Evolutionary conservation across 1,284 basidiomycete species (phyloP).

Genomic region (Cryptococcus neoformans): DNA sequence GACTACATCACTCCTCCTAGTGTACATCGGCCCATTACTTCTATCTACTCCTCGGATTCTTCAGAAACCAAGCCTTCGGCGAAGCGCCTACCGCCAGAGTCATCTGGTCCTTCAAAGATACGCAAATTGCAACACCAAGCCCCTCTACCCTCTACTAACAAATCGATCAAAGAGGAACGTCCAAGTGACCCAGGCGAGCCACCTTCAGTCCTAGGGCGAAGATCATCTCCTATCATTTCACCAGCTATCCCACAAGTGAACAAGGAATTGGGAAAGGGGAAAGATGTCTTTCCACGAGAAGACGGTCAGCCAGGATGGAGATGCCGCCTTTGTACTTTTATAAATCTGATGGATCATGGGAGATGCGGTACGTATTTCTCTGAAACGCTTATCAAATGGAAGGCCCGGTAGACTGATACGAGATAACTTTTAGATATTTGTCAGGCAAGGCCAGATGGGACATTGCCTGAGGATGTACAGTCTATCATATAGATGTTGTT

Average conservation of each 20-base stretch:
- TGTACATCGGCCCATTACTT: too few relatives aligned
- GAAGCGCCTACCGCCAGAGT: neutral
- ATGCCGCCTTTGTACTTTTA: slow-evolving; percentile 33
- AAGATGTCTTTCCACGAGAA: neutral
- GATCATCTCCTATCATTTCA: slow-evolving; percentile 1
- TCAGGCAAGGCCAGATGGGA: slow-evolving; percentile 27
- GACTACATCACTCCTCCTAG: slow-evolving; percentile 15
- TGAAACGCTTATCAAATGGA: too few relatives aligned
- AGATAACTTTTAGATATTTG: slow-evolving; percentile 26
- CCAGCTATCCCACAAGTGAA: neutral
- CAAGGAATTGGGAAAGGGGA: neutral
- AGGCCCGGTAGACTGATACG: too few relatives aligned
- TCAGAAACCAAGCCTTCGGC: neutral
- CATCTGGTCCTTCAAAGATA: neutral
- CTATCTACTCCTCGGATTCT: too few relatives aligned
- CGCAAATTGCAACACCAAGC: neutral
- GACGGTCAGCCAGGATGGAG: slow-evolving; percentile 21
- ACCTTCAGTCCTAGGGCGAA: slow-evolving; percentile 2
- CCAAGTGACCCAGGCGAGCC: slow-evolving; percentile 18
- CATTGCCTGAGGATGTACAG: slow-evolving; percentile 13
- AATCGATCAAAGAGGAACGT: slow-evolving; percentile 17
- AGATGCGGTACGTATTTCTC: slow-evolving; percentile 32
- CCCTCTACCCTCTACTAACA: neutral
- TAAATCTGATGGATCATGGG: slow-evolving; percentile 29
- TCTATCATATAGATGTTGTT: too few relatives aligned